A percentile compares a stretch with the other conserved stretches of the same genome.
Conservation (phyloP, 2,329 filamentous ascomycete genomes). For the Apiospora saccharicola region DNA sequence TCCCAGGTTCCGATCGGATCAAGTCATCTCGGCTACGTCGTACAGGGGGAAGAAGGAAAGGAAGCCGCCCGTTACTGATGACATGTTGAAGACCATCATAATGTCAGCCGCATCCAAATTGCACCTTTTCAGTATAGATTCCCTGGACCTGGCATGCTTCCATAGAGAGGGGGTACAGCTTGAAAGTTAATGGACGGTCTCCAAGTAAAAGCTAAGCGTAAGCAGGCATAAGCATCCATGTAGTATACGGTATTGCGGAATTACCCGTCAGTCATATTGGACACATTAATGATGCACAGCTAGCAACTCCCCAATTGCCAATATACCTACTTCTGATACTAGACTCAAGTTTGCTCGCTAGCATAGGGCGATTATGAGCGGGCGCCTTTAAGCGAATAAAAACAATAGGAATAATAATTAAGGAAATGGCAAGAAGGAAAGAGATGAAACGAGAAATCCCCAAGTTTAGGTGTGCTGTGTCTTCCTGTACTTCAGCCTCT, state of each 20-base stretch:
- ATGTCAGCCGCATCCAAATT: background rate
- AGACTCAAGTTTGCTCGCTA: background rate
- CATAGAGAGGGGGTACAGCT: background rate
- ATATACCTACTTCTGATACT: background rate
- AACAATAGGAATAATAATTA: background rate
- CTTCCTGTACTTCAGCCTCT: background rate
- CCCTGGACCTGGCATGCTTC: background rate
- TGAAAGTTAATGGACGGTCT: background rate
- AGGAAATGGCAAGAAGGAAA: background rate
- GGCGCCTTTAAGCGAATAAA: background rate
- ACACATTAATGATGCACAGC: background rate
- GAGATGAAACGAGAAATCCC: background rate
- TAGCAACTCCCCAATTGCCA: background rate
- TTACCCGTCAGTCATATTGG: background rate
- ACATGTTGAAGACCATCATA: background rate
- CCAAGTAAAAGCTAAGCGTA: background rate
- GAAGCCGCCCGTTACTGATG: background rate
- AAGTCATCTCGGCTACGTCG: background rate
- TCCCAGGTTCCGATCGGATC: conserved; percentile 12
- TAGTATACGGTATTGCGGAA: background rate
- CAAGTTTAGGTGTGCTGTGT: background rate
- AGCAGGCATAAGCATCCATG: background rate
- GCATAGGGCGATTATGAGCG: background rate
- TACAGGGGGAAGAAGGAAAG: background rate
- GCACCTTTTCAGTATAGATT: background rate